phyloP scores from a whole-genome alignment of 2,329 filamentous ascomycete genomes.

The Talaromyces sp. region DNA sequence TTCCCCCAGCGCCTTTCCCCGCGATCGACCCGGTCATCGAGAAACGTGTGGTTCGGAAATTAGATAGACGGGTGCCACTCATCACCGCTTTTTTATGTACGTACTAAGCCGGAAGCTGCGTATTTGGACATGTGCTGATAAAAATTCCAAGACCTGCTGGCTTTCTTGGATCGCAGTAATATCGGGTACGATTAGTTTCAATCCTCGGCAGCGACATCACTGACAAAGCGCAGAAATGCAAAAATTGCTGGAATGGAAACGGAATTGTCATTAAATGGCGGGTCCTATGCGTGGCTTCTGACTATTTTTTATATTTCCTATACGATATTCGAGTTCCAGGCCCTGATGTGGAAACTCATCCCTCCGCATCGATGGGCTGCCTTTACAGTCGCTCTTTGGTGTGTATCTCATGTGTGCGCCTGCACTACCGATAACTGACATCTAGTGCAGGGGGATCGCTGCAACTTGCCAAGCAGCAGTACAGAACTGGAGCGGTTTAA shows the following conservation, averaged over 20 bases:
- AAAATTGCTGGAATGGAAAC: conserved; percentile 50
- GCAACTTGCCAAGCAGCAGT: conserved; percentile 44
- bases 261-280: conserved; percentile 44
- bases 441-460: conserved; percentile 39
- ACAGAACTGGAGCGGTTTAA: conserved; percentile 42
- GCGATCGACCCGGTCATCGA: conserved; percentile 32
- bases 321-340: conserved; percentile 37
- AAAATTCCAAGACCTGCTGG: conserved; percentile 36
- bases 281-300: conserved; percentile 47
- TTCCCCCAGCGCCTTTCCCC: background rate
- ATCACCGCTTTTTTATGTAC: conserved; percentile 37
- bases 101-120: conserved; percentile 4
- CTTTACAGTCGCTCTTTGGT: conserved; percentile 39
- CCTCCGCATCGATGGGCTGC: conserved; percentile 40
- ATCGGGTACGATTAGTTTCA: conserved; percentile 32
- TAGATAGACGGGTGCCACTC: conserved; percentile 31
- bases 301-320: conserved; percentile 52
- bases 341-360: conserved; percentile 42
- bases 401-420: conserved; percentile 14
- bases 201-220: background rate
- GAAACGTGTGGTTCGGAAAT: conserved; percentile 30
- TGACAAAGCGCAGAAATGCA: conserved; percentile 41
- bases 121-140: conserved; percentile 7
- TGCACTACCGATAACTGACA: background rate
- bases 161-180: conserved; percentile 48